Base-by-base conservation (phyloP, 2,329 filamentous ascomycete species). In the Trichoderma koningiopsis region DNA sequence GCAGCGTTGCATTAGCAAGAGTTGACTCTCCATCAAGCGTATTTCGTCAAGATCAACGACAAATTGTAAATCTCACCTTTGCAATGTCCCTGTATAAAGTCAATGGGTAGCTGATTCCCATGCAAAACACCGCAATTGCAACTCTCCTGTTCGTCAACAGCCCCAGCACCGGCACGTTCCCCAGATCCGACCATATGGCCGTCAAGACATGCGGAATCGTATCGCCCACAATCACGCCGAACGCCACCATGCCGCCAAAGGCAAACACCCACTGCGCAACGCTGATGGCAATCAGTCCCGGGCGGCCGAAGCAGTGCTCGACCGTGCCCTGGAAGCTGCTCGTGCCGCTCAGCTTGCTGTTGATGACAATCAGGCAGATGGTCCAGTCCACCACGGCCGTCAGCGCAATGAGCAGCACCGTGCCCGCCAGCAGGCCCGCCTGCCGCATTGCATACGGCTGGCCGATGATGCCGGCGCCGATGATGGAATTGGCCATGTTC, bases 401-500 rank as follows among this genome's bases (percentile, higher is more conserved):
- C 72, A 99, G 85, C 7, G 81, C 85, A 31, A 97, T 81, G 24
- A 99, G 87, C 68, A 99, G 86, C 58, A 93, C 76, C 6, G 95
- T 84, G 33, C 96, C 96, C 47, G 92, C 91, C 19, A 92, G 79
- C 74, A 99, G 86, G 7, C 96, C 96, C 8, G 96, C 96, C 82
- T 98, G 94, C 70, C 89, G 89, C 77, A 99, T 91, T n/a, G 96
- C 96, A 81, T 98, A 99, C 14, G 96, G 94, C 81, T 99, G 96
- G 4, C 92, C 89, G 76, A 91, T 91, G 79, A 91, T 91, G 64
- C 89, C 89, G 2, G 89, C 89, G 49, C 89, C 89, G 74, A 99
- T 97, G 79, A 99, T 99, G 75, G 92, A 96, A 83, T 99, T 99
- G 72, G 96, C 95, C 96, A 99, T 99, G 82, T 99, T 99, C 94